Conservation (phyloP, 2,329 filamentous ascomycete genomes). For the Paracamarosporium sp. region DNA sequence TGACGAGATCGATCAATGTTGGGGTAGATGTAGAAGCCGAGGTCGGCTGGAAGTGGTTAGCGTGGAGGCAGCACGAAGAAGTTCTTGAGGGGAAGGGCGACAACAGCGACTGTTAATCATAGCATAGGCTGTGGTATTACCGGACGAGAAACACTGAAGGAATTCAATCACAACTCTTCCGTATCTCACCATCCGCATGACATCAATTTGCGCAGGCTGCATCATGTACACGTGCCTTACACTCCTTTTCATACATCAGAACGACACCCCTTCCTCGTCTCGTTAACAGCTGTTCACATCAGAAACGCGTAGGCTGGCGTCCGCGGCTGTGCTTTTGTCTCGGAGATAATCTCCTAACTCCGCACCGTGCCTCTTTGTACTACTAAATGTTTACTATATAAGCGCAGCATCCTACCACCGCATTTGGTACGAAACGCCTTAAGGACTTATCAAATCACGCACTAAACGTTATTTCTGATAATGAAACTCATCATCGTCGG, state of each 20-base stretch:
- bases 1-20: not conserved
- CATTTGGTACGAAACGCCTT: not conserved
- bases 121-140: too few species aligned
- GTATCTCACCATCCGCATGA: too few species aligned
- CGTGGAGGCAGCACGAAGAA: not conserved
- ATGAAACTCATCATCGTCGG: slow-evolving; percentile 16
- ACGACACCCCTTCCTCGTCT: too few species aligned
- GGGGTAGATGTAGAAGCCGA: slow-evolving; percentile 4
- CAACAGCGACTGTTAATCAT: too few species aligned
- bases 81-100: not conserved
- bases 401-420: not conserved
- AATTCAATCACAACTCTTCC: too few species aligned
- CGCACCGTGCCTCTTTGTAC: not conserved
- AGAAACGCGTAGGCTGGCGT: too few species aligned
- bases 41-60: not conserved
- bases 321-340: not conserved
- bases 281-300: too few species aligned
- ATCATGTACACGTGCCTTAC: too few species aligned
- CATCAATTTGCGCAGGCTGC: too few species aligned
- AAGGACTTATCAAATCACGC: not conserved
- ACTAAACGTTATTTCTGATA: not conserved
- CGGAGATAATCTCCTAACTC: slow-evolving; percentile 1
- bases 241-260: too few species aligned
- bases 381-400: not conserved
- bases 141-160: too few species aligned